Evolutionary conservation across 129 eudicot species (phyloP), one percentile per base, ranked within the genome.

Genomic region (Flaveria sonorensis): DNA sequence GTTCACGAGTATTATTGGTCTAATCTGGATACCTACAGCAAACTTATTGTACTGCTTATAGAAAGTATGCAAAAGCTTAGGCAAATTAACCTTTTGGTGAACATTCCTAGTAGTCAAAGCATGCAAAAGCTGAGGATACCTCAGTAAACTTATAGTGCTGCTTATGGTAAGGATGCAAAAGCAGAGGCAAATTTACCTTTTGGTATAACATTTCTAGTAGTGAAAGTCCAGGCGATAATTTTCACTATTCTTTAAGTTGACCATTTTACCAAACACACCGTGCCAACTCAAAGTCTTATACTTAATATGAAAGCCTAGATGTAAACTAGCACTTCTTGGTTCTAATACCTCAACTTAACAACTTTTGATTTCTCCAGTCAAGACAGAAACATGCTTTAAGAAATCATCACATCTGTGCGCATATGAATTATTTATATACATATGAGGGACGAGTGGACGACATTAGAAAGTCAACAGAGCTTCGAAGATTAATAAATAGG

Each of bases 11-110:
- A 53, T 39, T 39, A 56, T 39, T 7, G 32, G 77, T 43, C 67
- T 56, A 55, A 73, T 30, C 62, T 26, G 62, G 79, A 48, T 7
- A 75, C 48, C 71, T 47, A 62, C 47, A 28, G 71, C 13, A 72
- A 39, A 19, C 21, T 40, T 12, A 62, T 47, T 47, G 16, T n/a
- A 2, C 60, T 52, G 60, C 60, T 16, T 52, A 52, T 4, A 15
- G 18, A 6, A 16, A 16, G 23, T 52, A 18, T 52, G 60, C 21
- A 52, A 24, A 74, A 43, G 46, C 53, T 20, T 40, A 73, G n/a
- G 68, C 36, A 57, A 73, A 40, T 73, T 56, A 3, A 40, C 39
- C 53, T 73, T 20, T 30, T 52, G 15, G 18, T 71, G 39, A 52
- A 52, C 26, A 72, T 60, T 61, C 26, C 26, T 57, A 40, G n/a